Percentiles rank a stretch among this genome's conserved stretches.
phyloP scores from a whole-genome alignment of 108 stramenopile genomes.

The Conticribra guillardii region DNA sequence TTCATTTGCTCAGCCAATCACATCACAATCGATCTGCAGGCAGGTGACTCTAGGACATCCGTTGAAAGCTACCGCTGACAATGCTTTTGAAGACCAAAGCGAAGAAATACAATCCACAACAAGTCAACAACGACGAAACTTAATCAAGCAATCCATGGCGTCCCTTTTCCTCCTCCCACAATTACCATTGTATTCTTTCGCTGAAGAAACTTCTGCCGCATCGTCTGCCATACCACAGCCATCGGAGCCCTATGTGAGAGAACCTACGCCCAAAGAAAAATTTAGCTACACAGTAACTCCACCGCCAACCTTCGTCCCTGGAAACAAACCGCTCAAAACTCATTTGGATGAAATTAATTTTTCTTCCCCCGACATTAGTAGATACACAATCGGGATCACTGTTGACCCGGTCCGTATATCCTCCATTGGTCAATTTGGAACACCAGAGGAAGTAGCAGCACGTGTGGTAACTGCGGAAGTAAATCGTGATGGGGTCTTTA shows the following conservation, averaged over 20 bases:
- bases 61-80: too few relatives aligned
- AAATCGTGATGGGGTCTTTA: conserved; percentile 84
- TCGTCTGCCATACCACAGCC: neutral
- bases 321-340: conserved; percentile 77
- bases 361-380: conserved; percentile 16
- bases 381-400: conserved; percentile 77
- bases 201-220: conserved; percentile 1
- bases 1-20: too few relatives aligned
- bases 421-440: conserved; percentile 70
- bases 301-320: conserved; percentile 38
- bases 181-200: conserved; percentile 1
- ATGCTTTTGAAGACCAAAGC: too few relatives aligned
- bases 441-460: conserved; percentile 83
- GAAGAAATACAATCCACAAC: neutral
- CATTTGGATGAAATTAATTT: conserved; percentile 87
- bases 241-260: conserved; percentile 28
- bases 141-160: conserved; percentile 14
- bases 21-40: too few relatives aligned
- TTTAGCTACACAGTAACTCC: conserved; percentile 50
- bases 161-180: neutral
- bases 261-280: conserved; percentile 40
- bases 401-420: conserved; percentile 83
- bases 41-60: too few relatives aligned
- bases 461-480: conserved; percentile 84
- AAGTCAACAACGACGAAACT: conserved; percentile 10